These are phyloP conservation scores for Eurotiales sp. DNA, from an alignment of 2,329 filamentous ascomycete genomes.

Conservation along the genomic window DNA sequence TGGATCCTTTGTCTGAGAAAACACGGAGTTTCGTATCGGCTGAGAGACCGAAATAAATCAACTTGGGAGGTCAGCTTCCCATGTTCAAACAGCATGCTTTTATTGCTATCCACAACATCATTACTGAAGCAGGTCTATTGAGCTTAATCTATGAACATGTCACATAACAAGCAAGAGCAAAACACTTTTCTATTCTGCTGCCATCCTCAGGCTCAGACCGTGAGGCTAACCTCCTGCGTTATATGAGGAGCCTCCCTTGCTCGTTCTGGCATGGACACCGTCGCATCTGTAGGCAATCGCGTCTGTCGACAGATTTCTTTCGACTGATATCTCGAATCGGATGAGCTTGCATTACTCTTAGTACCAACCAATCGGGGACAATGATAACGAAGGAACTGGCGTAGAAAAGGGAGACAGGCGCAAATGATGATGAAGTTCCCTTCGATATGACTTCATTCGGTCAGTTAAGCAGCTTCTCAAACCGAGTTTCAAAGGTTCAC, in stretches of 20 bases:
- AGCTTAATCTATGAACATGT: too few relatives aligned
- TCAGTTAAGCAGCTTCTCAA: neutral
- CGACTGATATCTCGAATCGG: neutral
- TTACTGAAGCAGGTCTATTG: too few relatives aligned
- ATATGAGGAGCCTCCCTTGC: neutral
- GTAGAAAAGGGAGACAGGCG: constrained; percentile 22
- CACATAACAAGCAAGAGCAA: too few relatives aligned
- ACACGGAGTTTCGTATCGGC: too few relatives aligned
- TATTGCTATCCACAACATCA: too few relatives aligned
- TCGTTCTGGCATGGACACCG: neutral
- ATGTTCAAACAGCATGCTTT: too few relatives aligned
- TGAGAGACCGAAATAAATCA: neutral
- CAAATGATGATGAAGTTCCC: constrained; percentile 25
- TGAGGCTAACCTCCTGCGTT: neutral
- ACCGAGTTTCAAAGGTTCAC: neutral
- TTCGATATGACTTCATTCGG: constrained; percentile 21
- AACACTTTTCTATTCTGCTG: too few relatives aligned
- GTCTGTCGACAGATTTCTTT: neutral
- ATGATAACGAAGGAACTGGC: constrained; percentile 23
- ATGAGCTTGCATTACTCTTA: neutral
- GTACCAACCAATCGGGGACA: constrained; percentile 18
- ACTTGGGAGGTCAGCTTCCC: too few relatives aligned
- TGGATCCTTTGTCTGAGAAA: constrained; percentile 5
- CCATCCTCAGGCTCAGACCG: too few relatives aligned
- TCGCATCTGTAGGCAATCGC: neutral